phyloP scores from a whole-genome alignment of 768 basidiomycete species.

The Trametes elegans region DNA sequence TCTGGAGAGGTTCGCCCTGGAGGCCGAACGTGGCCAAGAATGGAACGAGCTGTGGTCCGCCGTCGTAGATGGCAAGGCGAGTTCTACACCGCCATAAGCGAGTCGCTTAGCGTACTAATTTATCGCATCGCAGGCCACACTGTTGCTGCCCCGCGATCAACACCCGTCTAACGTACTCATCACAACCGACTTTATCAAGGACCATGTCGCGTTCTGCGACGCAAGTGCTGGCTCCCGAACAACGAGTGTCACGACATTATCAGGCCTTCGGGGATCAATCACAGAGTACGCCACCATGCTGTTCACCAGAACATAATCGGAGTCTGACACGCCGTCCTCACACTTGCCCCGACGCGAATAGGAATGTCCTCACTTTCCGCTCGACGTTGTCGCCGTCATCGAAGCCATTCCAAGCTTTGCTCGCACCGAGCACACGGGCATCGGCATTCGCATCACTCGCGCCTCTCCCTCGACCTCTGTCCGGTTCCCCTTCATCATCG shows the following conservation, averaged over 20 bases:
- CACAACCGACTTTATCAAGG: constrained; percentile 74
- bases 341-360: not conserved
- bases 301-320: no score
- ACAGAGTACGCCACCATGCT: constrained; percentile 55
- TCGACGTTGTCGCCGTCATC: constrained; percentile 42
- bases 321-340: no score
- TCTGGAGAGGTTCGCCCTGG: constrained; percentile 63
- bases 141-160: constrained; percentile 75
- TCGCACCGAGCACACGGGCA: constrained; percentile 34
- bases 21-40: constrained; percentile 49
- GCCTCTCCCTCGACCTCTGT: constrained; percentile 46
- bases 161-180: constrained; percentile 51
- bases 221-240: constrained; percentile 33
- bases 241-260: constrained; percentile 64
- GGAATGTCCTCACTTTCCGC: constrained; percentile 38
- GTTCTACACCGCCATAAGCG: constrained; percentile 21
- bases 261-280: constrained; percentile 76
- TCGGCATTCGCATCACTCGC: constrained; percentile 46
- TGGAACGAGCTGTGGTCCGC: constrained; percentile 72
- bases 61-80: constrained; percentile 65
- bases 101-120: not conserved
- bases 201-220: constrained; percentile 76
- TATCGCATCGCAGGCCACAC: constrained; percentile 53
- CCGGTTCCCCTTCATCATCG: constrained; percentile 28
- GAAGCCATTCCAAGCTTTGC: constrained; percentile 40